Evolutionary conservation across 169 alveolate species (phyloP).

Genomic region (Plasmodium billcollinsi): DNA sequence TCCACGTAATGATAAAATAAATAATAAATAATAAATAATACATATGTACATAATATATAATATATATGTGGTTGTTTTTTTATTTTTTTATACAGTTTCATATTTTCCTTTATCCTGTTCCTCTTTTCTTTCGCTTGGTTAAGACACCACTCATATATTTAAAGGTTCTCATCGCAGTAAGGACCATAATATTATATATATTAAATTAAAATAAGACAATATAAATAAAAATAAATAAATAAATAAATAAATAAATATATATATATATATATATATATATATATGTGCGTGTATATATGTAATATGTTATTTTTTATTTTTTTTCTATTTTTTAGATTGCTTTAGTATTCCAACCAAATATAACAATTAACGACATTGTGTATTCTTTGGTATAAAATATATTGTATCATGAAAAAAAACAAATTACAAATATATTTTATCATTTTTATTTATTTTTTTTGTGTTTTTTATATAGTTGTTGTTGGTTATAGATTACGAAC

Average conservation of each 20-base stretch:
- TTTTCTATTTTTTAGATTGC: slow-evolving; percentile 56
- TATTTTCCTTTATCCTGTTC: slow-evolving; percentile 50
- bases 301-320: not conserved
- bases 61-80: not conserved
- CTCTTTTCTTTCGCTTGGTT: slow-evolving; percentile 58
- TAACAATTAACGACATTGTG: slow-evolving; percentile 51
- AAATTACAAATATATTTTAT: not conserved
- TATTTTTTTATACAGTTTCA: slow-evolving; percentile 36
- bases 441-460: not conserved
- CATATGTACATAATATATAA: not conserved
- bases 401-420: not conserved
- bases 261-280: not conserved
- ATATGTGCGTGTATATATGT: not conserved
- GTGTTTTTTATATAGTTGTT: slow-evolving; percentile 19
- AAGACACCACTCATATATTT: slow-evolving; percentile 66
- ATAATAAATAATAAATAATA: not conserved
- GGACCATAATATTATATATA: not conserved
- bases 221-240: too few relatives aligned
- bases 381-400: slow-evolving; percentile 32
- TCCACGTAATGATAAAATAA: slow-evolving; percentile 22
- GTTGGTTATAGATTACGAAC: slow-evolving; percentile 43
- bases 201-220: not conserved
- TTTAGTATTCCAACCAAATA: slow-evolving; percentile 48
- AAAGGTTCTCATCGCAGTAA: slow-evolving; percentile 44
- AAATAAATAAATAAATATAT: too few relatives aligned